Evolutionary conservation across 2,329 filamentous ascomycete genomes (phyloP), one percentile per base, ranked within the genome.

Genomic region (Fusarium veterinarium): DNA sequence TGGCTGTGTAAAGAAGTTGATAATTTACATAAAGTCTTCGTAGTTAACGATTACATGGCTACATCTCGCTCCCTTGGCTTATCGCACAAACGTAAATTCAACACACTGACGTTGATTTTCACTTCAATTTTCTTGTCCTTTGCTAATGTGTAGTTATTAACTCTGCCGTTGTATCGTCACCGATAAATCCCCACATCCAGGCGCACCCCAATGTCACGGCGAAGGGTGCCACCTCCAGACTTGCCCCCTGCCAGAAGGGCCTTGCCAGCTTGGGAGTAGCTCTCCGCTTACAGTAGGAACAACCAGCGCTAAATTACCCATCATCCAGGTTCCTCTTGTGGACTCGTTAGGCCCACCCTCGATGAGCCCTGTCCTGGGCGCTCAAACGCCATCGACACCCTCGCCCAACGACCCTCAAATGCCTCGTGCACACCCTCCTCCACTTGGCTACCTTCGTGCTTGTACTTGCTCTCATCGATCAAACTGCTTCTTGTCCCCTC

Each of bases 201-300:
- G 61, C 59, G 48, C 70, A 76, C 51, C 56, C 60, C 64, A 70
- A 71, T 73, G 69, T 72, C 58, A 72, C 48, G 44, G 63, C 64
- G 64, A 64, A 72, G 51, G 61, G 61, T 66, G 69, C 69, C 73
- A 73, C 72, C 74, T 76, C 74, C 66, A 71, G 74, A 76, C 71
- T 69, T 58, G 37, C 48, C 60, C 67, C 71, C 63, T 63, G 41
- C 48, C 40, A 48, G 33, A 35, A 17, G 30, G 30, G 38, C 65
- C 37, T 75, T 74, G 55, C 72, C 65, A 31, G 48, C 59, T 70
- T 60, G 57, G 71, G 62, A 58, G 65, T 67, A 72, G 60, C 57
- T 65, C 62, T 62, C 71, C 59, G 58, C 65, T 58, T 57, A n/a
- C 11, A 31, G 56, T 38, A 44, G 49, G 37, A 62, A 41, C 30